Evolutionary conservation across 1,284 basidiomycete genomes (phyloP), one percentile per base, ranked within the genome.

Genomic region (Irpex rosettiformis): DNA sequence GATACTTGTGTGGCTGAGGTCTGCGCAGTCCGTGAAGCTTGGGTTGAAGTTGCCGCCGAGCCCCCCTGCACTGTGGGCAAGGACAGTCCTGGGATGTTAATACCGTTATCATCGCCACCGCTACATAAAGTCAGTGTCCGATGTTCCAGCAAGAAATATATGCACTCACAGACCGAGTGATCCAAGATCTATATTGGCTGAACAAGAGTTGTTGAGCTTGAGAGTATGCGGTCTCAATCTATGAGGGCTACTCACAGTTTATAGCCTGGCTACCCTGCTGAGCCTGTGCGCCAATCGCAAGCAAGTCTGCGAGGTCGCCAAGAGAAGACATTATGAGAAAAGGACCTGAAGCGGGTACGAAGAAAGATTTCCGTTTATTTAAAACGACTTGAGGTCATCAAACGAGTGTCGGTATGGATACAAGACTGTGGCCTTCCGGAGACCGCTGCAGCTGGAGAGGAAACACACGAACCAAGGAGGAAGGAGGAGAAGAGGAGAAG

Each of bases 371-470:
- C 43, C 43, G 43, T 47, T 47, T 24, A 47, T 21, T 47, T 47
- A 24, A 40, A 40, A 29, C 51, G 21, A 24, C 30, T 27, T 54
- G 30, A 33, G 52, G 22, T 54, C 30, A 37, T 42, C 27, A 54
- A 47, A 54, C 30, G 52, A 42, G 29, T 42, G 57, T 58, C 28
- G 22, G 55, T 56, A 51, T 16, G 24, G 48, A 18, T 51, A 51
- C 47, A 47, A 54, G 57, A 58, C 30, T 55, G 52, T 54, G 53
- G 57, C 53, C 53, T 58, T 24, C 57, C 57, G 45, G 57, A 54
- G 53, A 54, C 43, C 57, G 40, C 25, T 16, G 18, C 22, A 51
- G 45, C 21, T 18, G 18, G n/a, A n/a, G n/a, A n/a, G n/a, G n/a
- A n/a, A n/a, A n/a, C n/a, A n/a, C 18, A 42, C 42, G 37, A 43